Conservation (phyloP, 208 protist species). For the Porcisia hertigi region DNA sequence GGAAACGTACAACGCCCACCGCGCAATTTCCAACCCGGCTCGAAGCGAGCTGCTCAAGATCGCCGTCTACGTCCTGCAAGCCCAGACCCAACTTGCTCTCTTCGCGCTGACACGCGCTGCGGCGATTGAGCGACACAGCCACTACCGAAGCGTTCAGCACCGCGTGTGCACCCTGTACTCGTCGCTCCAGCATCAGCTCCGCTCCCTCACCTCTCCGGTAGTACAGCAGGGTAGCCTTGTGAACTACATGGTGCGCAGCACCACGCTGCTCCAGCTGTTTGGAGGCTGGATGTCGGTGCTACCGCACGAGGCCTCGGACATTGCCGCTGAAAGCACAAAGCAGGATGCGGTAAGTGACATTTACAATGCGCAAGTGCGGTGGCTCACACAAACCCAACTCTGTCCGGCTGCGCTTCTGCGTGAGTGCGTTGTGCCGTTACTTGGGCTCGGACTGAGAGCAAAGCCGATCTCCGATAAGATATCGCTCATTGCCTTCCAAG, state of each 20-base stretch:
- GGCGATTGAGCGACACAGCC: slow-evolving; percentile 2
- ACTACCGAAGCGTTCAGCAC: slow-evolving; percentile 26
- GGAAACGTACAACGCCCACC: slow-evolving; percentile 79
- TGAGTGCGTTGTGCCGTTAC: slow-evolving; percentile 45
- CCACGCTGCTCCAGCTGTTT: slow-evolving; percentile 83
- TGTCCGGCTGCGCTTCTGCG: slow-evolving; percentile 24
- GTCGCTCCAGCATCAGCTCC: slow-evolving; percentile 57
- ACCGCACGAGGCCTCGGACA: slow-evolving; percentile 27
- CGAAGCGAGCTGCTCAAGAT: slow-evolving; percentile 72
- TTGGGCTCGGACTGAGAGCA: slow-evolving; percentile 48
- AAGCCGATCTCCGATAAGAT: slow-evolving; percentile 60
- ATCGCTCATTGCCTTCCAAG: slow-evolving; percentile 56
- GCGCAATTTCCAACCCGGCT: slow-evolving; percentile 61
- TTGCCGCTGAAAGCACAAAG: slow-evolving; percentile 10
- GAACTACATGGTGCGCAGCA: slow-evolving; percentile 85
- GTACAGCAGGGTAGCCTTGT: slow-evolving; percentile 56
- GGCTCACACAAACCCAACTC: slow-evolving; percentile 40
- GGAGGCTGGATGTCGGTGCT: slow-evolving; percentile 73
- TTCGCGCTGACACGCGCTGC: slow-evolving; percentile 37
- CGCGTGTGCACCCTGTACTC: slow-evolving; percentile 32
- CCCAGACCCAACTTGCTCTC: slow-evolving; percentile 39
- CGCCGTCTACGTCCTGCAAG: slow-evolving; percentile 63
- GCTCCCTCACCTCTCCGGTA: slow-evolving; percentile 50
- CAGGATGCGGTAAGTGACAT: neutral
- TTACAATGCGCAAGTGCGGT: slow-evolving; percentile 35